Conservation (phyloP, 1,284 basidiomycete species). For the Gymnopus androsaceus region DNA sequence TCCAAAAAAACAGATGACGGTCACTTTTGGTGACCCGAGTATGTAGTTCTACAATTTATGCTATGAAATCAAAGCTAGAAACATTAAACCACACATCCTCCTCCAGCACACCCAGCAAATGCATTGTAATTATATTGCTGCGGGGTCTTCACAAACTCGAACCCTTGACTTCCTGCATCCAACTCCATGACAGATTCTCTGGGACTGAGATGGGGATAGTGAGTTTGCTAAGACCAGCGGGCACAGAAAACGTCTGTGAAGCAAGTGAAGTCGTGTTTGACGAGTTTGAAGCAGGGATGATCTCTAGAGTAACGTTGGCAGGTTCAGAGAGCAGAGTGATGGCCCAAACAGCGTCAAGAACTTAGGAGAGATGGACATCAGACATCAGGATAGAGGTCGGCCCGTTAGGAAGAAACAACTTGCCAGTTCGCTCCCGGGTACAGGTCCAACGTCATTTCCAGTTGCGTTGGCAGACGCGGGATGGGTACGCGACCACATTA, state of each 20-base stretch:
- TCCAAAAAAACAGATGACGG: too few relatives aligned
- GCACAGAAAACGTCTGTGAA: conserved; percentile 8
- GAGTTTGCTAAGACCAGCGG: conserved; percentile 12
- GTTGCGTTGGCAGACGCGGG: conserved; percentile 20
- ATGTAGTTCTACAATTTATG: too few relatives aligned
- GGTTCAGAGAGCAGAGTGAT: conserved; percentile 10
- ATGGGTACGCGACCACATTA: conserved; percentile 31
- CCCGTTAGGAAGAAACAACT: conserved; percentile 4
- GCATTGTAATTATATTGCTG: conserved; percentile 28
- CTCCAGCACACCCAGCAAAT: conserved; percentile 15
- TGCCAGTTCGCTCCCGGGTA: conserved; percentile 18
- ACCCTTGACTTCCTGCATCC: conserved; percentile 15
- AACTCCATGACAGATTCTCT: conserved; percentile 16
- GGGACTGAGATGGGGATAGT: conserved; percentile 12
- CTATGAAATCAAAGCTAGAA: too few relatives aligned
- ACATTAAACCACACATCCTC: not conserved
- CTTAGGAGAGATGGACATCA: conserved; percentile 1
- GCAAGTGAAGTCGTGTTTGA: not conserved
- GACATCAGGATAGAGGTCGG: not conserved
- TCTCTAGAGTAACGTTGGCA: conserved; percentile 11
- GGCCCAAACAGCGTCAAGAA: conserved; percentile 10
- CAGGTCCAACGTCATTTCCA: conserved; percentile 21
- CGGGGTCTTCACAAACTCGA: conserved; percentile 20
- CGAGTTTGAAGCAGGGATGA: conserved; percentile 5
- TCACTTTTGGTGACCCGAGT: too few relatives aligned